Percentiles rank a stretch among this genome's conserved stretches.
phyloP scores from a whole-genome alignment of 108 stramenopile genomes.

The Fragilaria radians region DNA sequence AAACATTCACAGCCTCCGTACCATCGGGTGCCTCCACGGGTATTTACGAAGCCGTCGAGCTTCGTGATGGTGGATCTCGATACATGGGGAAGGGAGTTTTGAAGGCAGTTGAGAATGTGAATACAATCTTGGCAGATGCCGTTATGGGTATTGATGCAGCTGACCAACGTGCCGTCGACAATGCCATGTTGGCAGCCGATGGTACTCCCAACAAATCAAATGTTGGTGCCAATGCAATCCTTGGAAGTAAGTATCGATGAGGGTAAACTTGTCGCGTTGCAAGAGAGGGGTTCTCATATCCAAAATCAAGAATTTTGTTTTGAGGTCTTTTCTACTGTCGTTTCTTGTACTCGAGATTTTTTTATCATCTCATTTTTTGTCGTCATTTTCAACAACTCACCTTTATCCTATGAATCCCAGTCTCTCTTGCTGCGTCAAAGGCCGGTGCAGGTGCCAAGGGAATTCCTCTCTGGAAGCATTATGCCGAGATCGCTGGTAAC shows the following conservation, averaged over 20 bases:
- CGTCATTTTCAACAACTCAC: slow-evolving; percentile 1
- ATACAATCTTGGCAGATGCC: slow-evolving; percentile 84
- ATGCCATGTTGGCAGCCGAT: slow-evolving; percentile 89
- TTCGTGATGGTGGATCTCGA: slow-evolving; percentile 95
- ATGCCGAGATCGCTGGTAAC: slow-evolving; percentile 97
- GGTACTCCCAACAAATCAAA: slow-evolving; percentile 95
- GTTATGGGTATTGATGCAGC: slow-evolving; percentile 92
- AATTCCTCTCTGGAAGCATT: slow-evolving; percentile 99
- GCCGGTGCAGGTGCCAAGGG: slow-evolving; percentile 95
- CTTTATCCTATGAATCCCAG: slow-evolving; percentile 23
- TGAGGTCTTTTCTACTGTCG: neutral
- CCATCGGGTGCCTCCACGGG: slow-evolving; percentile 99
- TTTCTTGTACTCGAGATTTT: neutral
- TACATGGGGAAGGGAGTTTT: slow-evolving; percentile 98
- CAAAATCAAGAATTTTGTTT: neutral
- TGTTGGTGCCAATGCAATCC: slow-evolving; percentile 99
- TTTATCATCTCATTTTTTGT: neutral
- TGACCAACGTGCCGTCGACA: slow-evolving; percentile 89
- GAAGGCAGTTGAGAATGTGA: slow-evolving; percentile 92
- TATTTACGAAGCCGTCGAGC: slow-evolving; percentile 93
- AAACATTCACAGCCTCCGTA: slow-evolving; percentile 78
- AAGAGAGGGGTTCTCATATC: too few species aligned
- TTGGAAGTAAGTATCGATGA: slow-evolving; percentile 75
- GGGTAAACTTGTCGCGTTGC: too few species aligned
- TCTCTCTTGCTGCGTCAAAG: slow-evolving; percentile 95